Evolutionary conservation across 2,329 filamentous ascomycete genomes (phyloP).

Genomic region (Fusarium agapanthi): DNA sequence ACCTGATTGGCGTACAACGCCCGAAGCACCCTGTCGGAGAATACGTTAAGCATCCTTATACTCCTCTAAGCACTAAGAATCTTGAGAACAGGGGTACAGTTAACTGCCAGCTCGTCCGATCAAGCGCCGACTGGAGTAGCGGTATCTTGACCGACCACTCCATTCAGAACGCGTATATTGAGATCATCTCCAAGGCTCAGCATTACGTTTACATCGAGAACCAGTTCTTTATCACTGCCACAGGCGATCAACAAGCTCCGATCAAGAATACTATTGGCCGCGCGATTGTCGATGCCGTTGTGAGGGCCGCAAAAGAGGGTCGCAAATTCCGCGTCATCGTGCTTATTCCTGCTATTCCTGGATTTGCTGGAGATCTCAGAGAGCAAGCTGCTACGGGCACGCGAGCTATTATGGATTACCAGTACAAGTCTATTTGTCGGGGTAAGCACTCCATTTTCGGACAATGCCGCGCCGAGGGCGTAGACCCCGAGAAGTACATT

Average conservation of each 20-base stretch:
- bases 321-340: slow-evolving; percentile 93
- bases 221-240: slow-evolving; percentile 97
- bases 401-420: slow-evolving; percentile 96
- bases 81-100: slow-evolving; percentile 75
- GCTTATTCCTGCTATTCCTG: slow-evolving; percentile 89
- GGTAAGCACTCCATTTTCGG: slow-evolving; percentile 92
- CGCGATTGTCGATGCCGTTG: slow-evolving; percentile 90
- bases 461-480: slow-evolving; percentile 74
- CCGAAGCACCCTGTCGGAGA: slow-evolving; percentile 90
- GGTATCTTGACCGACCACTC: slow-evolving; percentile 86
- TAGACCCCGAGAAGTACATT: slow-evolving; percentile 82
- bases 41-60: slow-evolving; percentile 82
- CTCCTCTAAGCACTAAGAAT: slow-evolving; percentile 72
- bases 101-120: slow-evolving; percentile 86
- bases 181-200: slow-evolving; percentile 85
- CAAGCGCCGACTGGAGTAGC: slow-evolving; percentile 92
- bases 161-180: slow-evolving; percentile 87
- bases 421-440: slow-evolving; percentile 94
- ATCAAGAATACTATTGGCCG: slow-evolving; percentile 88
- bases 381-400: slow-evolving; percentile 86
- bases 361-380: slow-evolving; percentile 90
- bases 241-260: slow-evolving; percentile 84
- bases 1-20: slow-evolving; percentile 86
- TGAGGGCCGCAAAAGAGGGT: slow-evolving; percentile 80
- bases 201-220: slow-evolving; percentile 99